Evolutionary conservation across 169 alveolate species (phyloP).

Genomic region (Cryptosporidium bovis): DNA sequence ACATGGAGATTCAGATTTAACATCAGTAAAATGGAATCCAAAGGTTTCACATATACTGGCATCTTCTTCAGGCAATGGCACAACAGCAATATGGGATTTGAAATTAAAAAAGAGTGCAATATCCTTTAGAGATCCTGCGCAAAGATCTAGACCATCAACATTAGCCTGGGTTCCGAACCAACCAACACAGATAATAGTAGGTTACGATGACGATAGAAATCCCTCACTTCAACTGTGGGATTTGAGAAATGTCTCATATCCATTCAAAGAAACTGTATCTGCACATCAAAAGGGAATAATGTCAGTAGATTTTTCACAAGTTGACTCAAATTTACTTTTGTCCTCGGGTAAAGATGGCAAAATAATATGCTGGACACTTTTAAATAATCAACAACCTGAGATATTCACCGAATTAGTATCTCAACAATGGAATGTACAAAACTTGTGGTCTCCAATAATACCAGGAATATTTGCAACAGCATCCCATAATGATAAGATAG

Average conservation of each 20-base stretch:
- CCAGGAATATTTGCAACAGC: slow-evolving; percentile 80
- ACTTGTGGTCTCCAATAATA: slow-evolving; percentile 78
- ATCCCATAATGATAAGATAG: slow-evolving; percentile 78
- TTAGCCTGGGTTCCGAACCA: slow-evolving; percentile 87
- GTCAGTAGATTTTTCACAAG: slow-evolving; percentile 81
- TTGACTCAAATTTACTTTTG: slow-evolving; percentile 82
- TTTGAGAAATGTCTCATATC: slow-evolving; percentile 84
- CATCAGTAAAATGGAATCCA: slow-evolving; percentile 82
- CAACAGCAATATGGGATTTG: slow-evolving; percentile 86
- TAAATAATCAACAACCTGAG: slow-evolving; percentile 76
- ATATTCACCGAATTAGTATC: slow-evolving; percentile 75
- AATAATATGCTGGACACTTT: slow-evolving; percentile 83
- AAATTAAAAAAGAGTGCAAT: slow-evolving; percentile 86
- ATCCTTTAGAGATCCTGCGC: slow-evolving; percentile 86
- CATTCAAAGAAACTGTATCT: slow-evolving; percentile 83
- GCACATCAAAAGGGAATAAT: slow-evolving; percentile 86
- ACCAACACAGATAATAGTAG: slow-evolving; percentile 85
- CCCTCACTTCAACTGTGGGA: slow-evolving; percentile 89
- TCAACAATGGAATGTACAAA: slow-evolving; percentile 79
- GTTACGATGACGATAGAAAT: slow-evolving; percentile 86
- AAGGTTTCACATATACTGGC: slow-evolving; percentile 87
- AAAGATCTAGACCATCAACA: slow-evolving; percentile 84
- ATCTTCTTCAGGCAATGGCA: slow-evolving; percentile 84
- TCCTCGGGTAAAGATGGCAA: slow-evolving; percentile 84
- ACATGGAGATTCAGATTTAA: slow-evolving; percentile 78